phyloP scores from a whole-genome alignment of 2,329 filamentous ascomycete species.

The Pleomassaria siparia region DNA sequence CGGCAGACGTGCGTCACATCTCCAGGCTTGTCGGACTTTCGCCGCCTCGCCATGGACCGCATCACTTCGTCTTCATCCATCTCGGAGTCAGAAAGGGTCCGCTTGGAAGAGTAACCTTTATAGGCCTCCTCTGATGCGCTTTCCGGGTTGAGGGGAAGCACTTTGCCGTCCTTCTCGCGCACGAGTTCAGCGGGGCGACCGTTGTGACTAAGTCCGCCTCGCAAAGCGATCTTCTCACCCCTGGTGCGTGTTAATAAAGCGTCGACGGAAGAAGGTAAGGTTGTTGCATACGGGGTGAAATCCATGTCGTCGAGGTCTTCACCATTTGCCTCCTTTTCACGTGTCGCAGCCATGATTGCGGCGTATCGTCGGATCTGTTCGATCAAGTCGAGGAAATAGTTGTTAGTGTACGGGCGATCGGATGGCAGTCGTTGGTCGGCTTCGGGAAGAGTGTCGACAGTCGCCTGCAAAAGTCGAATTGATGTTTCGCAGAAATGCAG shows the following conservation, averaged over 20 bases:
- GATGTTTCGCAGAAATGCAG: slow-evolving; percentile 88
- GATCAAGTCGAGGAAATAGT: slow-evolving; percentile 94
- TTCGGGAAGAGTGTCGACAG: slow-evolving; percentile 81
- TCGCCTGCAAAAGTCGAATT: slow-evolving; percentile 86
- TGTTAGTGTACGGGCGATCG: slow-evolving; percentile 91
- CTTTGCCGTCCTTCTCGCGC: slow-evolving; percentile 75
- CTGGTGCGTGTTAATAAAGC: slow-evolving; percentile 42
- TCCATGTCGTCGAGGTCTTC: slow-evolving; percentile 55
- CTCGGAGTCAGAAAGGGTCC: slow-evolving; percentile 60
- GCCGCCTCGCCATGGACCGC: slow-evolving; percentile 92
- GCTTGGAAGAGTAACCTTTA: slow-evolving; percentile 55
- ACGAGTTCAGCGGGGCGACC: slow-evolving; percentile 84
- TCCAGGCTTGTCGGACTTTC: slow-evolving; percentile 87
- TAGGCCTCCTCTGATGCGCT: slow-evolving; percentile 58
- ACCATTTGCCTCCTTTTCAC: slow-evolving; percentile 64
- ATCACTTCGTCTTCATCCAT: slow-evolving; percentile 80
- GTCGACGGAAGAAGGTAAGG: slow-evolving; percentile 1
- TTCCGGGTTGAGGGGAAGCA: slow-evolving; percentile 69
- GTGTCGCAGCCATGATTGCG: slow-evolving; percentile 74
- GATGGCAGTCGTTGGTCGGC: slow-evolving; percentile 80
- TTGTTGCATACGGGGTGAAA: slow-evolving; percentile 46
- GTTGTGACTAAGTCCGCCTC: slow-evolving; percentile 79
- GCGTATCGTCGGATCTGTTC: slow-evolving; percentile 93
- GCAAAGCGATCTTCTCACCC: slow-evolving; percentile 73
- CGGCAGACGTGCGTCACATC: slow-evolving; percentile 80